Conservation (phyloP, 148 eudicot genomes). For the Rhododendron griersonianum region DNA sequence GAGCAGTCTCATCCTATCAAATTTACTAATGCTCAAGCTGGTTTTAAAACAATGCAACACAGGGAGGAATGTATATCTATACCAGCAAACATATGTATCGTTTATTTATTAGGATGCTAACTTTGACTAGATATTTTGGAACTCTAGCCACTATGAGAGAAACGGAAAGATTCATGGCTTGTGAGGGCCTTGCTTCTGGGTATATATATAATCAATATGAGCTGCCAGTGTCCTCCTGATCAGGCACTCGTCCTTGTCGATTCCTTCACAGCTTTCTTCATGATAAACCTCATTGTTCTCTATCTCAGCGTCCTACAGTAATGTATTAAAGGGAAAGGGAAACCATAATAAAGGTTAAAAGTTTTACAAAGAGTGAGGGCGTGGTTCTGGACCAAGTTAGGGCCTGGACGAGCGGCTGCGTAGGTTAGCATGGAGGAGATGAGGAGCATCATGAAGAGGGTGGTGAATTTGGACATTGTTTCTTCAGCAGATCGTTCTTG, state of each 20-base stretch:
- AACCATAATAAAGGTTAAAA: background rate
- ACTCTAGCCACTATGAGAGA: background rate
- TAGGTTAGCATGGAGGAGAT: conserved; percentile 3
- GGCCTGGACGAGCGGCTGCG: conserved; percentile 7
- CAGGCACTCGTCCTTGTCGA: conserved; percentile 6
- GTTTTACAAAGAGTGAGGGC: background rate
- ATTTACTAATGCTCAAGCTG: background rate
- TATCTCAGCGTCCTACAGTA: background rate
- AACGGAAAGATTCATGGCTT: background rate
- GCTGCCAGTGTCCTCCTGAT: conserved; percentile 13
- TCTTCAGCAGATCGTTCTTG: conserved; percentile 2
- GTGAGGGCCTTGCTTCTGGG: conserved; percentile 3
- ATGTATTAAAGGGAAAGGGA: background rate
- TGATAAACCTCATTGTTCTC: background rate
- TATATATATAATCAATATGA: conserved; percentile 15
- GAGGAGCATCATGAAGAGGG: conserved; percentile 14
- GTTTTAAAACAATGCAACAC: background rate
- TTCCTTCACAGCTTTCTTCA: conserved; percentile 7
- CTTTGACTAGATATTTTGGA: background rate
- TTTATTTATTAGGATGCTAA: background rate
- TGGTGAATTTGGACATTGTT: conserved; percentile 14
- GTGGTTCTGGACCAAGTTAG: background rate
- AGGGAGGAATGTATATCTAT: background rate
- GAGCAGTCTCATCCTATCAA: background rate
- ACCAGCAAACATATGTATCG: background rate